Base-by-base conservation (phyloP, 257 asterid genomes). In the Rubia yunnanensis region DNA sequence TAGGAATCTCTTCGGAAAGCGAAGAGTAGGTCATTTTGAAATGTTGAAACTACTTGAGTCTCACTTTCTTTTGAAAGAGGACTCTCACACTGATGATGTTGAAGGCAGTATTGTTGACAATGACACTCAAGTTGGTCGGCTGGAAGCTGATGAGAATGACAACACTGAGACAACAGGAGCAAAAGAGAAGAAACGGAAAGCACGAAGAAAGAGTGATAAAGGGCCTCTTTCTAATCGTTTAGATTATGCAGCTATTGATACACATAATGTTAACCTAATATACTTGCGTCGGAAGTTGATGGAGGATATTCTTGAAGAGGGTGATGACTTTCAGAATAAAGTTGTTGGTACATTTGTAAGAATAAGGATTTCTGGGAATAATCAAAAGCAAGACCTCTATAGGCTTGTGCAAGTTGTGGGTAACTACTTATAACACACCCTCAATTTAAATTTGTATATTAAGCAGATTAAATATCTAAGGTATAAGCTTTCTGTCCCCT, bases 401-500 rank as follows among this genome's bases (percentile, higher is more conserved):
- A 91, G 99, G 84, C 89, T 94, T 69, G 99, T 94, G 70, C 97
- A 84, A 82, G 99, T 94, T 78, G 88, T 90, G 70, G 99, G 98
- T 94, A 84, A 72, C 76, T 74, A 69, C 76, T 54, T 56, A 30
- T 63, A 64, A 26, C 71, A 58, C 10, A n/a, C n/a, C 35, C 68
- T 70, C 23, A 8, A 23, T 36, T 68, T 27, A 1, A 18, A 50
- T 28, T 48, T 65, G 17, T n/a, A n/a, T 20, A 5, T 30, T 57
- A 32, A 46, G 52, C 20, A 48, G 68, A 65, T 72, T 7, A 46
- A 66, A 8, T 23, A 41, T 48, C 39, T 22, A 13, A 23, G 49
- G 63, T 26, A 24, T 14, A n/a, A 28, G 5, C 13, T 2, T n/a
- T 28, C 15, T 56, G n/a, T 56, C 2, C 34, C 63, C 30, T 57